phyloP scores from a whole-genome alignment of 495 filamentous ascomycete species.

The Penicillium turbatum region DNA sequence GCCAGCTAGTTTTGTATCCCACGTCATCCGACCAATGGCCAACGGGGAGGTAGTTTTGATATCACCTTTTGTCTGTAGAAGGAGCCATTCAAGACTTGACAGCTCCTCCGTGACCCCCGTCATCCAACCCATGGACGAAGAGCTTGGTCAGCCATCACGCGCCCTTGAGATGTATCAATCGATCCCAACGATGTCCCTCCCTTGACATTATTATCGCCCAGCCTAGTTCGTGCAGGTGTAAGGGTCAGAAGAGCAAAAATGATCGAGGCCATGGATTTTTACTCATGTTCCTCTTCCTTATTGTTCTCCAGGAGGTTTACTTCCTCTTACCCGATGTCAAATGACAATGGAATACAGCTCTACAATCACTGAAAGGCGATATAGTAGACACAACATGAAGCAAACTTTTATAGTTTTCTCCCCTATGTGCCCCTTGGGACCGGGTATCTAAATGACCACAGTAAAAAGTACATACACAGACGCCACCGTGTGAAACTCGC shows the following conservation, averaged over 20 bases:
- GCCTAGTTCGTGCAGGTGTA: too few species aligned
- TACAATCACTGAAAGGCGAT: neutral
- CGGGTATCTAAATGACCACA: conserved; percentile 25
- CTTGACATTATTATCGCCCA: too few species aligned
- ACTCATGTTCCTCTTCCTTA: too few species aligned
- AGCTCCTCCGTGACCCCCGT: neutral
- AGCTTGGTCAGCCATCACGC: neutral
- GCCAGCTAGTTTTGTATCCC: neutral
- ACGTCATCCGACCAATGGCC: neutral
- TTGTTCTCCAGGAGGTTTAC: too few species aligned
- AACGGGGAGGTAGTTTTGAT: neutral
- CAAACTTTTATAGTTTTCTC: conserved; percentile 13
- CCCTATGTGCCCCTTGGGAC: conserved; percentile 17
- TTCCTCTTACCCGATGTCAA: too few species aligned
- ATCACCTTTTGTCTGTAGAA: neutral
- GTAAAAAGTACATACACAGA: conserved; percentile 15
- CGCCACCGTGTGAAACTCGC: conserved; percentile 20
- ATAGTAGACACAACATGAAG: neutral
- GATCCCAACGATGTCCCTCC: neutral
- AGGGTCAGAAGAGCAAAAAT: too few species aligned
- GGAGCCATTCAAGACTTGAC: conserved; percentile 1
- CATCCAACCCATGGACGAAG: neutral
- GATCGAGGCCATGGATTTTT: too few species aligned
- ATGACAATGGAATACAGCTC: too few species aligned
- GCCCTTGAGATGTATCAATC: neutral